These are phyloP conservation scores for Yamadazyma diospyri DNA, from an alignment of 1,139 yeast genomes.

Conservation along the genomic window DNA sequence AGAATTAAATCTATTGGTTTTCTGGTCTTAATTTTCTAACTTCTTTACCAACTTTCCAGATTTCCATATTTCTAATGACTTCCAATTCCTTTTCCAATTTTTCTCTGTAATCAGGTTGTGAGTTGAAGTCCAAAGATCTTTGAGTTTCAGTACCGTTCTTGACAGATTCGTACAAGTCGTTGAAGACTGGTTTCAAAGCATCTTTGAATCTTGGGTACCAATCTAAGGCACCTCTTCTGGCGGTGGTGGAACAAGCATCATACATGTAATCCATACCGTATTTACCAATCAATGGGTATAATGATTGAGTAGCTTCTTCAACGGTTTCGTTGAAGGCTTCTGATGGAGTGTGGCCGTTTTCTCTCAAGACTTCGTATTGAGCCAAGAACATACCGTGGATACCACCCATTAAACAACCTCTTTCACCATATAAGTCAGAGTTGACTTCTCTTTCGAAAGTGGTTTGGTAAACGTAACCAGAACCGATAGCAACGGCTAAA, in stretches of 20 bases:
- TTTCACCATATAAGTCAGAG: slow-evolving; percentile 99
- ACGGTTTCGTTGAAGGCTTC: slow-evolving; percentile 99
- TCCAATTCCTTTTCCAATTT: slow-evolving; percentile 91
- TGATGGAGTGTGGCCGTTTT: slow-evolving; percentile 99
- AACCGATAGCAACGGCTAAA: slow-evolving; percentile 97
- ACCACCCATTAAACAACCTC: slow-evolving; percentile 99
- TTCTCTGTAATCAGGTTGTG: slow-evolving; percentile 96
- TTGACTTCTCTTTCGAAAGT: slow-evolving; percentile 98
- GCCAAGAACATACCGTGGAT: slow-evolving; percentile 99
- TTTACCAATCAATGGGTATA: slow-evolving; percentile 97
- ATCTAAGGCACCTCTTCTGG: slow-evolving; percentile 99
- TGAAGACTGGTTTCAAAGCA: slow-evolving; percentile 97
- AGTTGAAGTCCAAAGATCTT: slow-evolving; percentile 97
- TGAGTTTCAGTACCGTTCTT: slow-evolving; percentile 96
- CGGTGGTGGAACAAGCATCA: slow-evolving; percentile 99
- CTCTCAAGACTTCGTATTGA: slow-evolving; percentile 99
- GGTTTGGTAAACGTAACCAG: slow-evolving; percentile 99
- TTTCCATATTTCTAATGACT: slow-evolving; percentile 93
- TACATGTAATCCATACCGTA: slow-evolving; percentile 99
- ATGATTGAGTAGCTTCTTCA: slow-evolving; percentile 99
- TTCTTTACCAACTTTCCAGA: slow-evolving; percentile 99
- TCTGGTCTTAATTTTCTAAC: slow-evolving; percentile 99
- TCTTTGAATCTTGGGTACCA: slow-evolving; percentile 99
- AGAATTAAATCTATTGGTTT: slow-evolving; percentile 58
- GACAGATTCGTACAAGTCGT: slow-evolving; percentile 92